Base-by-base conservation (phyloP, 495 filamentous ascomycete species). In the Diplogelasinospora grovesii region DNA sequence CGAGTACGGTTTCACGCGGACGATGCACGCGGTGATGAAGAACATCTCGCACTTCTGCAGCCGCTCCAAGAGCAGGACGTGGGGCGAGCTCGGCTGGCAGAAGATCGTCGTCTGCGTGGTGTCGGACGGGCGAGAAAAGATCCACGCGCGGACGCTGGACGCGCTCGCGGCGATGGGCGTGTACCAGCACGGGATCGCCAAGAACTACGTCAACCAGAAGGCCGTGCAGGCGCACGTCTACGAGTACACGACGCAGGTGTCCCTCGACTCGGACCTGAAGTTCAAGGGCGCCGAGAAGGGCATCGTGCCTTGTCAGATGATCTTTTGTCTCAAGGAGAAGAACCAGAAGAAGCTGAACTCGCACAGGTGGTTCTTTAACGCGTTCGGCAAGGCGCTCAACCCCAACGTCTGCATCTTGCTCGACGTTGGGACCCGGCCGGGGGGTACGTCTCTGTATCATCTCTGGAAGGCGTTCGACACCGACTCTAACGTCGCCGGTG, bases 271-370 rank as follows among this genome's bases (percentile, higher is more conserved):
- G 3, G 92, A 96, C 47, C 70, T 97, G 33, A 95, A 95, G 63
- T 97, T 99, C 71, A 97, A 97, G 71, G 93, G 93, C 23, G 93
- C 92, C 3, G 93, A 99, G 66, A 97, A 97, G 66, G 92, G 93
- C 11, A 97, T 97, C 46, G 83, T 96, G n/a, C 93, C 93, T 4
- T 93, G 87, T 59, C 93, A 99, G 65, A 89, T 97, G 69, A 88
- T 99, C 43, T 97, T 99, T 59, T 99, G 93, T 59, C 65, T 99
- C 38, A 99, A 99, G 67, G 93, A 99, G 57, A 87, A 94, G 65
- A 99, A 99, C 60, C 73, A 82, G 53, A 95, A 95, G 70, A 99
- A 97, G 68, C 73, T 99, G 36, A 99, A 99, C 68, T 95, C 87
- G 4, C 93, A 99, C 66, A 80, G 93, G 36, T 99, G 93, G 93